These are phyloP conservation scores for Collariella sp. DNA, from an alignment of 495 filamentous ascomycete species.

Conservation along the genomic window DNA sequence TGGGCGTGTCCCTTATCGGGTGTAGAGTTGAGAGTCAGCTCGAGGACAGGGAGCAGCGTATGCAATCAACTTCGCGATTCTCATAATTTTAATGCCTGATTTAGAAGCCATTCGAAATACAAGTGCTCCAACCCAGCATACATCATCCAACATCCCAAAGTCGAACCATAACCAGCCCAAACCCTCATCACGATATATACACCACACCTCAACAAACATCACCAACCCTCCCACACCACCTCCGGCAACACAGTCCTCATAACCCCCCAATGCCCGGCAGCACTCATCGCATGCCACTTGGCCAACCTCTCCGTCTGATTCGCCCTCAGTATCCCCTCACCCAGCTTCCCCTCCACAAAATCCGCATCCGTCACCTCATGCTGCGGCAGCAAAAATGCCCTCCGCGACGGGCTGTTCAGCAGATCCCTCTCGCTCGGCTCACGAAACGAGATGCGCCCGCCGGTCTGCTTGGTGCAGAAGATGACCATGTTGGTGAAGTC, in stretches of 20 bases:
- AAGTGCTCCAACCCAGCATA: not conserved
- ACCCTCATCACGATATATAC: not conserved
- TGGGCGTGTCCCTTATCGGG: too few species aligned
- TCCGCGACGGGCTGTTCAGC: conserved; percentile 59
- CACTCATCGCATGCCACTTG: conserved; percentile 63
- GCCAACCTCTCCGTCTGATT: conserved; percentile 53
- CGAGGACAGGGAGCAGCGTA: too few species aligned
- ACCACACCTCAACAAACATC: conserved; percentile 15
- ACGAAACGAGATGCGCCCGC: conserved; percentile 52
- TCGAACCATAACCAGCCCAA: not conserved
- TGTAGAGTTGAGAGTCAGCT: too few species aligned
- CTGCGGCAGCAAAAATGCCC: conserved; percentile 60
- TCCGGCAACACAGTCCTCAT: conserved; percentile 80
- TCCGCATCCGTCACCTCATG: conserved; percentile 56
- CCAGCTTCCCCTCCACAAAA: conserved; percentile 30
- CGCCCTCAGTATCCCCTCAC: conserved; percentile 41
- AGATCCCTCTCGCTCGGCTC: conserved; percentile 56
- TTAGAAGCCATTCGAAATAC: not conserved
- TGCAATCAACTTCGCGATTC: not conserved
- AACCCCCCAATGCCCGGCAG: conserved; percentile 78
- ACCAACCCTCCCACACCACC: conserved; percentile 85
- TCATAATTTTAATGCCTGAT: not conserved
- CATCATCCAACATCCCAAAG: not conserved
- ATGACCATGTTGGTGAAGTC: conserved; percentile 90
- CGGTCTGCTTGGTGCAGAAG: conserved; percentile 52